Evolutionary conservation across 768 basidiomycete genomes (phyloP), one percentile per base, ranked within the genome.

Genomic region (Tulasnella sp.): DNA sequence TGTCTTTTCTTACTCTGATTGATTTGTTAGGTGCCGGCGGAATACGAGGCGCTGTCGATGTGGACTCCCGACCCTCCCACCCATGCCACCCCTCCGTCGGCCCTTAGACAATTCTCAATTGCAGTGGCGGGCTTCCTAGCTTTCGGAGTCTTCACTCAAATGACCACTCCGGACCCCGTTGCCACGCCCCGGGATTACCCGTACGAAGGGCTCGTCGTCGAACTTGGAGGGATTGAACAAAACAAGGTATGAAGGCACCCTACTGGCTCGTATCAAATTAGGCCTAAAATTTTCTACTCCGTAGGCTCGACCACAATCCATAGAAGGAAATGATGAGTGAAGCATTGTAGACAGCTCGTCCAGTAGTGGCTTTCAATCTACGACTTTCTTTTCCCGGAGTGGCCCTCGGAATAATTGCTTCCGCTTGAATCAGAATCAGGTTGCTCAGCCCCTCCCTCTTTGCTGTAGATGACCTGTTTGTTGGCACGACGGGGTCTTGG

Each of bases 31-130:
- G 83, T 93, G 39, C 93, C 92, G 77, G 92, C 93, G 82, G 86
- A 88, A 80, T 92, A 94, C 72, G 93, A 95, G 80, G 84, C 92
- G 31, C 83, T 91, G 75, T 93, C 91, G 45, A 93, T 95, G 91
- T 94, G 92, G 92, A 92, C 93, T 34, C 93, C 93, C 29, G 93
- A 95, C 80, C 84, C 88, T 37, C 87, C 93, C 37, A 64, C 52
- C 76, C 78, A 72, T 86, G 45, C 71, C 34, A 67, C 79, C 29
- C 86, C 29, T 84, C 92, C 15, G 83, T 86, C 15, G 89, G 93
- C 93, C 8, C 82, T 91, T 42, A 85, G 87, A 71, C 91, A 91
- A 67, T 91, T 95, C 81, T 79, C 87, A 15, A 82, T 90, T 37
- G 78, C 77, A 31, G 77, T 73, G 72, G 81, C 86, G 34, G 87